phyloP scores from a whole-genome alignment of 768 basidiomycete species.

The Russula virescens region DNA sequence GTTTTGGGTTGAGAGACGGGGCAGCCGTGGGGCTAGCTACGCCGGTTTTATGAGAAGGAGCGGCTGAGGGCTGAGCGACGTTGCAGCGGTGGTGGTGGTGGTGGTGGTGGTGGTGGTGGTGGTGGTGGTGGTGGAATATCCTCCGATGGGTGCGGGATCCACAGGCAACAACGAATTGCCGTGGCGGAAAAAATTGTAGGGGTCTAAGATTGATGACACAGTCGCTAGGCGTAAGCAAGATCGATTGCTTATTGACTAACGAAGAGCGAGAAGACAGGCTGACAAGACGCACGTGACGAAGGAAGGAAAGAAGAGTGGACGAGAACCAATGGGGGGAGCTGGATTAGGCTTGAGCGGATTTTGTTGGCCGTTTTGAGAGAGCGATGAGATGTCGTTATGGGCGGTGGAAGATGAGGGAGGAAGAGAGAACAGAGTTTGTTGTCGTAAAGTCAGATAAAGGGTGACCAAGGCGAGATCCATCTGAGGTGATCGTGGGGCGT shows the following conservation, averaged over 20 bases:
- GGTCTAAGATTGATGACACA: neutral
- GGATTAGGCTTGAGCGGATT: neutral
- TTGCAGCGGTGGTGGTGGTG: no score
- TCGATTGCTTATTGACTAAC: constrained; percentile 1
- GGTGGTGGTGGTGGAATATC: neutral
- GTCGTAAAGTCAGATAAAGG: neutral
- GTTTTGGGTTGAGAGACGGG: no score
- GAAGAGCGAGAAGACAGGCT: neutral
- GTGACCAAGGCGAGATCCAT: constrained; percentile 8
- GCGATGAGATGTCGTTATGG: no score
- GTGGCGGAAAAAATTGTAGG: neutral
- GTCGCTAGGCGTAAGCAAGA: neutral
- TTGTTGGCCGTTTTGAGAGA: neutral
- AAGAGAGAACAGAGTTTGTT: no score
- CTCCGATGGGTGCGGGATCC: constrained; percentile 1
- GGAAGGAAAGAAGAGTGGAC: neutral
- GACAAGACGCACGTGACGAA: neutral
- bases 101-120: no score
- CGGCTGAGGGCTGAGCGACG: no score
- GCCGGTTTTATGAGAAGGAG: no score
- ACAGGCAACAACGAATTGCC: neutral
- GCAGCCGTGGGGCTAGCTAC: no score
- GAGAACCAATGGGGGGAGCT: no score
- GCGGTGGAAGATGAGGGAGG: no score
- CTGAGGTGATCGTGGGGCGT: constrained; percentile 17